phyloP scores from a whole-genome alignment of 1,284 basidiomycete species.

The Boletellus sp. region DNA sequence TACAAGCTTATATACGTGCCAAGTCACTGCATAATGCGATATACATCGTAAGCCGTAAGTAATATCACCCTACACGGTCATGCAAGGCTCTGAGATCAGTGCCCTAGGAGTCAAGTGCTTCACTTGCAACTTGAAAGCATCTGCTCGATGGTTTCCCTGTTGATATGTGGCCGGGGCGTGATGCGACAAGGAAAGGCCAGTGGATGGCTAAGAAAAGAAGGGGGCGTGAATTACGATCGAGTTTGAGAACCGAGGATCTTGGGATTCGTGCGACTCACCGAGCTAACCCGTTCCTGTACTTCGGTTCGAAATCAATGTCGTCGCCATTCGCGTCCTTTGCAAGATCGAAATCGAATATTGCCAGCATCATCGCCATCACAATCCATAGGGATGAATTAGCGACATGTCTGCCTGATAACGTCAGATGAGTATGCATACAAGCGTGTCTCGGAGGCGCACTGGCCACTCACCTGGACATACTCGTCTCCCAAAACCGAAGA shows the following conservation, averaged over 20 bases:
- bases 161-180: slow-evolving; percentile 10
- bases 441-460: no score
- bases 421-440: neutral
- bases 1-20: no score
- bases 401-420: slow-evolving; percentile 14
- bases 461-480: slow-evolving; percentile 18
- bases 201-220: slow-evolving; percentile 9
- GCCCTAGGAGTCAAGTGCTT: no score
- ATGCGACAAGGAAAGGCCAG: slow-evolving; percentile 18
- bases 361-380: slow-evolving; percentile 23
- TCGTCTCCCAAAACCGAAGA: slow-evolving; percentile 28
- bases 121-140: neutral
- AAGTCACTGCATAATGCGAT: no score
- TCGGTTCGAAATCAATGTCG: slow-evolving; percentile 15
- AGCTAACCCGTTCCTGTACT: slow-evolving; percentile 8
- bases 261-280: slow-evolving; percentile 8
- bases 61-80: no score
- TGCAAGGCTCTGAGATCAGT: no score
- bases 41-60: no score
- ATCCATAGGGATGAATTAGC: slow-evolving; percentile 21
- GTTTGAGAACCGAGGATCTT: neutral
- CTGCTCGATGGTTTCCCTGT: slow-evolving; percentile 7
- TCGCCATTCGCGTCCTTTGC: slow-evolving; percentile 17
- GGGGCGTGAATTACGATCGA: neutral
- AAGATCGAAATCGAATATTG: slow-evolving; percentile 21